A percentile compares a stretch with the other conserved stretches of the same genome.
Evolutionary conservation across 257 asterid species (phyloP).

Genomic region (Plectranthus barbatus): DNA sequence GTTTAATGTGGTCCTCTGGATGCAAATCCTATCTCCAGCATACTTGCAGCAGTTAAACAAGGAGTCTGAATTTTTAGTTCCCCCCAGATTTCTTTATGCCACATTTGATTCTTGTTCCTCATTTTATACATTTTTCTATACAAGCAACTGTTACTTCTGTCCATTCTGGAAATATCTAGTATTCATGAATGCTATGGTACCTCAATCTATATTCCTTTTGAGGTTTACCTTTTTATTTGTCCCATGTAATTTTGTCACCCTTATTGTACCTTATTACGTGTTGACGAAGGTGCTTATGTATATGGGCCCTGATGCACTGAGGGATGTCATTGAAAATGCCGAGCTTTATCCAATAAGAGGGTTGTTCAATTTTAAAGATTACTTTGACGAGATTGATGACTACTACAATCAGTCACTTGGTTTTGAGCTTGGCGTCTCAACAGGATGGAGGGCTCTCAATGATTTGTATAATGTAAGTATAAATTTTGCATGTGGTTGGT

Average conservation of each 20-base stretch:
- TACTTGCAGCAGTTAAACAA: neutral
- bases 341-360: constrained; percentile 92
- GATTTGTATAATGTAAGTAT: constrained; percentile 70
- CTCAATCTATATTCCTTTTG: neutral
- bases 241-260: neutral
- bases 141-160: neutral
- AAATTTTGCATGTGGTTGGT: neutral
- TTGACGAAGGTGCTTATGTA: constrained; percentile 70
- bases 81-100: neutral
- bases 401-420: constrained; percentile 82
- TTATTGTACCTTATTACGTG: neutral
- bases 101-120: neutral
- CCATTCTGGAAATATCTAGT: neutral
- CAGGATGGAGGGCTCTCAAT: constrained; percentile 91
- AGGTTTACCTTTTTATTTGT: neutral
- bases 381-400: constrained; percentile 60
- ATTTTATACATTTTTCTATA: neutral
- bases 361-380: constrained; percentile 70
- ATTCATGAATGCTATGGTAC: neutral
- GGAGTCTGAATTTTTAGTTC: neutral
- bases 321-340: constrained; percentile 69
- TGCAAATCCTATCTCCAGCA: neutral
- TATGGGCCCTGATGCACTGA: constrained; percentile 76
- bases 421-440: constrained; percentile 79
- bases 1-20: neutral